Evolutionary conservation across 441 rosid species (phyloP).

Genomic region (Omphalea diandra): DNA sequence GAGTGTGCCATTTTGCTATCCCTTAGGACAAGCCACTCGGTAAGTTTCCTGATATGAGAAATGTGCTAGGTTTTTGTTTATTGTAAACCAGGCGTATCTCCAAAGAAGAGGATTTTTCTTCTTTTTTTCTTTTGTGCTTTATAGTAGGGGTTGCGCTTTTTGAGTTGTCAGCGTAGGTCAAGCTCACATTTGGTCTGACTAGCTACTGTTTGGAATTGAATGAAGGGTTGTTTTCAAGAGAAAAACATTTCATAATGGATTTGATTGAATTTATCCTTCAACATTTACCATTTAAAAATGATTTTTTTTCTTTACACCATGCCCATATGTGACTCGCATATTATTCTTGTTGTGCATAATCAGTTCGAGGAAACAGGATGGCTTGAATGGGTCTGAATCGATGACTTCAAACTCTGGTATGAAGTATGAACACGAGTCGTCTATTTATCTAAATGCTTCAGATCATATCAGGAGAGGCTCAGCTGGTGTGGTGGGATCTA

Average conservation of each 20-base stretch:
- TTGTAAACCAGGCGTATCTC: not conserved
- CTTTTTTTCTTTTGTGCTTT: not conserved
- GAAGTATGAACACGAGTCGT: constrained; percentile 35
- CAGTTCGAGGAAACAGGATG: constrained; percentile 46
- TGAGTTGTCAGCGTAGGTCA: too few relatives aligned
- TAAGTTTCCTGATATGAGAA: too few relatives aligned
- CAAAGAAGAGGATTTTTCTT: not conserved
- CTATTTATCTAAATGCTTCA: constrained; percentile 40
- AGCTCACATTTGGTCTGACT: not conserved
- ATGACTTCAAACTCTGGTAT: constrained; percentile 24
- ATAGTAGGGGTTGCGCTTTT: too few relatives aligned
- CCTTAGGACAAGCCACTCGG: not conserved
- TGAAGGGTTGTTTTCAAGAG: not conserved
- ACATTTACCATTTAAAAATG: not conserved
- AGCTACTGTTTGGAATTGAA: not conserved
- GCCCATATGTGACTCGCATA: constrained; percentile 12
- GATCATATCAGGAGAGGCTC: constrained; percentile 72
- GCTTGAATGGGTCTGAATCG: constrained; percentile 35
- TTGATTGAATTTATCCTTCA: constrained; percentile 4
- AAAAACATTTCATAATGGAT: not conserved
- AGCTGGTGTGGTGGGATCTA: constrained; percentile 75
- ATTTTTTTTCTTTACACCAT: not conserved
- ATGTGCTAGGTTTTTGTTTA: not conserved
- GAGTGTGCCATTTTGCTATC: not conserved
- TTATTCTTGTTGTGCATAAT: constrained; percentile 18